phyloP scores from a whole-genome alignment of 805 yeast species.

The Priceomyces haplophilus region DNA sequence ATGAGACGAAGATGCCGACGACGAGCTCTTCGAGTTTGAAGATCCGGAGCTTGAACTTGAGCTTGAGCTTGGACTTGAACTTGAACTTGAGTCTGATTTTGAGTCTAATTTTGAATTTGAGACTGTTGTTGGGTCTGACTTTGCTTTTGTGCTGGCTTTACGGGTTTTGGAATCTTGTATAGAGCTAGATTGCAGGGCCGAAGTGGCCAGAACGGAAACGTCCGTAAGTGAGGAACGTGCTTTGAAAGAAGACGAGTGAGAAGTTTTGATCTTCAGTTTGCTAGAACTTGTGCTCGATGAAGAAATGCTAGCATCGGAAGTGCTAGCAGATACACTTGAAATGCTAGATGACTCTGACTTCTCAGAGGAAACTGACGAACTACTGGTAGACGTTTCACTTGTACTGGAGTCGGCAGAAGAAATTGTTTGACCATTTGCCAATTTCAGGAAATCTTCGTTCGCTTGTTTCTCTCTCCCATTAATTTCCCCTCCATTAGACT shows the following conservation, averaged over 20 bases:
- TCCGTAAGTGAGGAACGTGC: too few relatives aligned
- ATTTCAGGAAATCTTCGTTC: conserved; percentile 25
- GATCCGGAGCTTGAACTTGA: not conserved
- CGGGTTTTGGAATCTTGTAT: too few relatives aligned
- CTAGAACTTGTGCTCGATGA: not conserved
- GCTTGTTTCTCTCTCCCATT: conserved; percentile 56
- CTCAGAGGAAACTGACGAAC: conserved; percentile 11
- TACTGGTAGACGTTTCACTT: conserved; percentile 7
- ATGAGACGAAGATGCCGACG: not conserved
- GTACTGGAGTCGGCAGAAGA: conserved; percentile 12
- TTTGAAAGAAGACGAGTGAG: conserved; percentile 5
- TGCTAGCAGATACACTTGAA: conserved; percentile 4
- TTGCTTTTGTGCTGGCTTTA: too few relatives aligned
- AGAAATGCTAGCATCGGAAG: conserved; percentile 6
- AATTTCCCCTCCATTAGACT: conserved; percentile 55
- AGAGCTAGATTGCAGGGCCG: too few relatives aligned
- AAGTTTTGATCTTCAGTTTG: too few relatives aligned
- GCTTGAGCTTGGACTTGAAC: not conserved
- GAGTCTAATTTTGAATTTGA: not conserved
- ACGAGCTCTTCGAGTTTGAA: not conserved
- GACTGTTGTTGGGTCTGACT: too few relatives aligned
- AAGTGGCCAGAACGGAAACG: too few relatives aligned
- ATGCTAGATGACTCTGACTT: conserved; percentile 6
- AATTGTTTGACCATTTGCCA: conserved; percentile 31
- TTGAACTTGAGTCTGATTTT: not conserved